These are phyloP conservation scores for Hymenoscyphus linearis DNA, from an alignment of 2,329 filamentous ascomycete genomes.

Conservation along the genomic window DNA sequence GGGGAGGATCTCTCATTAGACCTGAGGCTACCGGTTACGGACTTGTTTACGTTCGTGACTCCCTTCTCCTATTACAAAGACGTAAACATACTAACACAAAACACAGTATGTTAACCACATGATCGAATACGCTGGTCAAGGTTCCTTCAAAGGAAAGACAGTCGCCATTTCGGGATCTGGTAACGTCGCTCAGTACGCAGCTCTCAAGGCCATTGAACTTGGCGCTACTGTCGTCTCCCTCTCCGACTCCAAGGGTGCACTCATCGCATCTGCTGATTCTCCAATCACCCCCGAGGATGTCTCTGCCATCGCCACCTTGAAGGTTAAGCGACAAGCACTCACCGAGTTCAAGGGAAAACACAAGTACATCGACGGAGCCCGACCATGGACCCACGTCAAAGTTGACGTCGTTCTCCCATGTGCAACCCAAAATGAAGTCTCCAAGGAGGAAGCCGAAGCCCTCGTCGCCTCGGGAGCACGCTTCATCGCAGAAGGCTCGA, in stretches of 20 bases:
- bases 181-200: slow-evolving; percentile 97
- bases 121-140: slow-evolving; percentile 85
- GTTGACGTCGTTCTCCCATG: slow-evolving; percentile 89
- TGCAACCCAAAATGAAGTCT: slow-evolving; percentile 97
- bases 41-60: slow-evolving; percentile 68
- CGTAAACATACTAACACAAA: slow-evolving; percentile 5
- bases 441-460: slow-evolving; percentile 78
- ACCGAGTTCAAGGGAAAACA: slow-evolving; percentile 68
- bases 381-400: slow-evolving; percentile 87
- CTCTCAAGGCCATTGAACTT: slow-evolving; percentile 93
- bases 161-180: slow-evolving; percentile 95
- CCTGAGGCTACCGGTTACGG: slow-evolving; percentile 97
- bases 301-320: slow-evolving; percentile 72
- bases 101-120: slow-evolving; percentile 80
- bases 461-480: slow-evolving; percentile 71
- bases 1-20: slow-evolving; percentile 91
- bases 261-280: slow-evolving; percentile 67
- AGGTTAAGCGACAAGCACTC: slow-evolving; percentile 80
- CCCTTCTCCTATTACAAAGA: not conserved
- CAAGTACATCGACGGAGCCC: slow-evolving; percentile 80
- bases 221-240: slow-evolving; percentile 89
- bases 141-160: slow-evolving; percentile 82
- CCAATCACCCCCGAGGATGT: slow-evolving; percentile 78
- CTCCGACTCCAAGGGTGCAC: slow-evolving; percentile 82
- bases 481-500: slow-evolving; percentile 93